Base-by-base conservation (phyloP, 208 protist species). In the Trypanosoma melophagium region DNA sequence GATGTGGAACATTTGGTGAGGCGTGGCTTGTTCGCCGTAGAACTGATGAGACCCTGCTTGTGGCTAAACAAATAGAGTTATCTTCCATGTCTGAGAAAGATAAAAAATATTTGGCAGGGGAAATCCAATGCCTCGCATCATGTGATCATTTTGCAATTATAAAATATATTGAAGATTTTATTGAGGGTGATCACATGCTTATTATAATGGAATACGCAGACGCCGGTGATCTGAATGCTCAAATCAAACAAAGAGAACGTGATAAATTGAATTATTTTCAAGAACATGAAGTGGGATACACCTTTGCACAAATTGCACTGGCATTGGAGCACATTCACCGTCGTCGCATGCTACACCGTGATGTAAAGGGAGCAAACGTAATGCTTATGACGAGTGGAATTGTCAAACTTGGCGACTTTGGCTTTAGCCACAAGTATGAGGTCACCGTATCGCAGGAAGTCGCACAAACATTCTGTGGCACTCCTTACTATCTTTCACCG, bases 201-300 rank as follows among this genome's bases (percentile, higher is more conserved):
- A 61, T 96, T 21, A 80, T 94, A 22, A 77, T 93, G 50, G 89
- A 94, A 60, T 96, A 87, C 74, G 85, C 86, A 50, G 86, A 96
- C 71, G 90, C 87, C 0, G 90, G 90, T 21, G 90, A 96, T 63
- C 77, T 96, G 7, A 74, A 79, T 10, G 74, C 88, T 56, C 75
- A 95, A 50, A 92, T 95, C 47, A 89, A 87, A 71, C 80, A 60
- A 41, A 80, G 84, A 4, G 71, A 72, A 16, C 71, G 66, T 5
- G 68, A 77, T 31, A 58, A 64, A 9, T 71, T 56, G 8, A 25
- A 60, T 17, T 51, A 65, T 12, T 93, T 93, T 51, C 51, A 65
- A 19, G 85, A 96, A 60, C 83, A 92, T 56, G 90, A 96, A 41
- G 80, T 80, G 0, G 77, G 80, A 10, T 58, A 91, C 44, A 47